Conservation (phyloP, 2,329 filamentous ascomycete genomes). For the Aquanectria penicillioides region DNA sequence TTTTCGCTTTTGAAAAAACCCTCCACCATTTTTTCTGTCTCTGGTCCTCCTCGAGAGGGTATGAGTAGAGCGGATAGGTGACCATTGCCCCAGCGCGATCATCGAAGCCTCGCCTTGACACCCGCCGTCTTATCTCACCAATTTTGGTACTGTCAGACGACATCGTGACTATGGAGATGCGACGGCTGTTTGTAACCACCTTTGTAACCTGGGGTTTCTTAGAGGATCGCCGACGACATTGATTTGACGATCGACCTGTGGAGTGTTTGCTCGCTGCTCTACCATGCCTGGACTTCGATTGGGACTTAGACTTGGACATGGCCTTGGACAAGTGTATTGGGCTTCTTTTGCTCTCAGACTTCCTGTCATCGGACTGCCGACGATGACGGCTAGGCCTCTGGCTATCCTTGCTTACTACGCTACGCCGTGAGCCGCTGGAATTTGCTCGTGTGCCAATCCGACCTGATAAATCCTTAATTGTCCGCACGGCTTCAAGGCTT, state of each 20-base stretch:
- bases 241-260: slow-evolving; percentile 18
- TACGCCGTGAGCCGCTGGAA: slow-evolving; percentile 26
- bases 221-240: slow-evolving; percentile 18
- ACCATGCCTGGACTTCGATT: no score
- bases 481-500: slow-evolving; percentile 57
- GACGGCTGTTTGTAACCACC: slow-evolving; percentile 21
- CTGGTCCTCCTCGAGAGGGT: slow-evolving; percentile 24
- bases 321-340: slow-evolving; percentile 9
- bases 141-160: slow-evolving; percentile 57
- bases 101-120: slow-evolving; percentile 25
- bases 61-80: slow-evolving; percentile 34
- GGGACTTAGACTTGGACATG: no score
- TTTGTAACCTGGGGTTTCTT: slow-evolving; percentile 13
- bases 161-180: slow-evolving; percentile 47
- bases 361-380: slow-evolving; percentile 17
- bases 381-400: slow-evolving; percentile 24
- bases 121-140: slow-evolving; percentile 51
- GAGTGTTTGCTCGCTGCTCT: slow-evolving; percentile 21
- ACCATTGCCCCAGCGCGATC: slow-evolving; percentile 10
- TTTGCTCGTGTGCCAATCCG: slow-evolving; percentile 38
- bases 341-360: slow-evolving; percentile 15
- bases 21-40: slow-evolving; percentile 38
- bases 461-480: slow-evolving; percentile 59
- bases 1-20: slow-evolving; percentile 24
- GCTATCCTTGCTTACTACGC: slow-evolving; percentile 33